Conservation (phyloP, 345 rosid genomes). For the Leavenworthia alabamica region DNA sequence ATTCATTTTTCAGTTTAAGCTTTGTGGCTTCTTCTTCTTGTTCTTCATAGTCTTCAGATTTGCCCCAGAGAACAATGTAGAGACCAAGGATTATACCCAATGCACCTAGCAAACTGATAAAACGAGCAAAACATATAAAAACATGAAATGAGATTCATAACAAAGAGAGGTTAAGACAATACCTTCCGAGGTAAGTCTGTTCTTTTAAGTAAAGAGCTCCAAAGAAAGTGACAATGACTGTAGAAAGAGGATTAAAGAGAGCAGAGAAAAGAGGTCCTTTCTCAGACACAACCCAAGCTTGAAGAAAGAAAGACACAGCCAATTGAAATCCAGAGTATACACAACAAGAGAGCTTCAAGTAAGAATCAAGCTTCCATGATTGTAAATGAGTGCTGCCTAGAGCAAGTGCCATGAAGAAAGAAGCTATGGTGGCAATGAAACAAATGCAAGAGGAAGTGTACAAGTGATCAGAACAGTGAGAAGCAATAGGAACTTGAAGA, state of each 20-base stretch:
- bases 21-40: slow-evolving; percentile 15
- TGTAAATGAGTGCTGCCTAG: slow-evolving; percentile 22
- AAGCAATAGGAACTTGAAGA: slow-evolving; percentile 50
- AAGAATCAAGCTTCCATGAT: slow-evolving; percentile 38
- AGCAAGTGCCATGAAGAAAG: slow-evolving; percentile 32
- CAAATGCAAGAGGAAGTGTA: slow-evolving; percentile 51
- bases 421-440: slow-evolving; percentile 42
- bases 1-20: slow-evolving; percentile 23
- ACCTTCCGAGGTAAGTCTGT: slow-evolving; percentile 50
- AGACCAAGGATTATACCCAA: slow-evolving; percentile 37
- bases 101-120: slow-evolving; percentile 47
- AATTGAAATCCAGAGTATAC: slow-evolving; percentile 36
- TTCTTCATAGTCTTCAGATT: slow-evolving; percentile 43
- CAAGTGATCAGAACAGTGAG: slow-evolving; percentile 43
- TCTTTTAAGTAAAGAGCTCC: slow-evolving; percentile 52
- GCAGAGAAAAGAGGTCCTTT: slow-evolving; percentile 63
- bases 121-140: not conserved
- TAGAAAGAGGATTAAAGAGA: slow-evolving; percentile 58
- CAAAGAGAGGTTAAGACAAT: not conserved
- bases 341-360: slow-evolving; percentile 36
- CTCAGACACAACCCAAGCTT: slow-evolving; percentile 60
- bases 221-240: slow-evolving; percentile 41
- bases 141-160: not conserved
- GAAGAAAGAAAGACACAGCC: slow-evolving; percentile 46
- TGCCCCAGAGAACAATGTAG: slow-evolving; percentile 60